Conservation (phyloP, 2,329 filamentous ascomycete species). For the Cladophialophora psammophila region DNA sequence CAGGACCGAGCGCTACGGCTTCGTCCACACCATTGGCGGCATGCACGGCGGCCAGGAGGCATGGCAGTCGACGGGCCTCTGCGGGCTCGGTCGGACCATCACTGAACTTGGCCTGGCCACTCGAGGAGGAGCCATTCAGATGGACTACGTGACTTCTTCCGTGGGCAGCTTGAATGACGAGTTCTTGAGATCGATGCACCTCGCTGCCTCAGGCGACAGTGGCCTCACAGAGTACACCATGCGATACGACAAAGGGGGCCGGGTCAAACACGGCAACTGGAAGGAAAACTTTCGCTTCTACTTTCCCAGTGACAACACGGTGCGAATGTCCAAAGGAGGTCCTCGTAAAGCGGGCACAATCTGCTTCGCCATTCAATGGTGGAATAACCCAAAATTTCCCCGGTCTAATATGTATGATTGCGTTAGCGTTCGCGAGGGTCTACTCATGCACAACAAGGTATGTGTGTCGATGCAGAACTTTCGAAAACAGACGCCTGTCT, state of each 20-base stretch:
- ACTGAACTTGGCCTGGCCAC: slow-evolving; percentile 67
- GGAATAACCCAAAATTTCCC: slow-evolving; percentile 72
- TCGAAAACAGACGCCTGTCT: background rate
- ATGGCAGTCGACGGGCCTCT: slow-evolving; percentile 69
- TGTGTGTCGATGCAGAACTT: slow-evolving; percentile 43
- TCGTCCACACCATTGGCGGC: slow-evolving; percentile 80
- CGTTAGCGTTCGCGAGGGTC: slow-evolving; percentile 70
- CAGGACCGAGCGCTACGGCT: slow-evolving; percentile 73
- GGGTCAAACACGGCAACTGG: slow-evolving; percentile 27
- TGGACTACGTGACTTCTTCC: slow-evolving; percentile 67
- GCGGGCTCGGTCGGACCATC: slow-evolving; percentile 74
- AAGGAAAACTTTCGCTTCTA: slow-evolving; percentile 71
- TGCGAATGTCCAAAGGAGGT: slow-evolving; percentile 70
- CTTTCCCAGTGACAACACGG: slow-evolving; percentile 78
- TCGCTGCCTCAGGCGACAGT: slow-evolving; percentile 65
- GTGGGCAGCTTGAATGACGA: slow-evolving; percentile 76
- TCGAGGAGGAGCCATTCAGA: slow-evolving; percentile 43
- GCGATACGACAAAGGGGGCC: slow-evolving; percentile 42
- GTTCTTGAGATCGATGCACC: slow-evolving; percentile 68
- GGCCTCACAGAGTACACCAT: slow-evolving; percentile 54
- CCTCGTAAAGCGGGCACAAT: slow-evolving; percentile 77
- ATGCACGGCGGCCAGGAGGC: slow-evolving; percentile 59
- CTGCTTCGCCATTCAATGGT: slow-evolving; percentile 77
- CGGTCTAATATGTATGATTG: slow-evolving; percentile 75
- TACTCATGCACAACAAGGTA: slow-evolving; percentile 90